These are phyloP conservation scores for Linum usitatissimum DNA, from an alignment of 345 rosid species.

Conservation along the genomic window DNA sequence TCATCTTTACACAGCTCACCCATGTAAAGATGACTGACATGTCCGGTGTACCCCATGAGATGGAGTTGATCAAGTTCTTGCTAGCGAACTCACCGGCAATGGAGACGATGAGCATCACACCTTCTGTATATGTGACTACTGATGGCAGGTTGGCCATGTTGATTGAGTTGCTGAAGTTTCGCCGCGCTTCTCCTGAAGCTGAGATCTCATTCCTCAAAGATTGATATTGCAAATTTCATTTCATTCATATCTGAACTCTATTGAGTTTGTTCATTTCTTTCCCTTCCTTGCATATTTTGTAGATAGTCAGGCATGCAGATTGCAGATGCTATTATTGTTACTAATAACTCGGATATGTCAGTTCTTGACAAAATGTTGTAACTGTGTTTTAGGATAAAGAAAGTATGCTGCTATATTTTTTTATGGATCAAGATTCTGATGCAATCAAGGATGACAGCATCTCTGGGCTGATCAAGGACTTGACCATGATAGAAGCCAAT, in stretches of 20 bases:
- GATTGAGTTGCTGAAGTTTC: constrained; percentile 53
- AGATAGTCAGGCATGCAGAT: neutral
- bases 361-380: neutral
- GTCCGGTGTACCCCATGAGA: constrained; percentile 62
- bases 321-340: neutral
- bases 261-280: neutral
- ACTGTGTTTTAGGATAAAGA: no score
- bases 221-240: constrained; percentile 14
- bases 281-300: neutral
- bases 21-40: constrained; percentile 60
- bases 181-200: constrained; percentile 64
- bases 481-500: no score
- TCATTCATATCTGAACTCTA: neutral
- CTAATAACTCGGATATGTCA: neutral
- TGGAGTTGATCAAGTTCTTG: constrained; percentile 70
- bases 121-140: constrained; percentile 38
- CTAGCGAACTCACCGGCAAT: constrained; percentile 58
- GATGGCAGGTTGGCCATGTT: constrained; percentile 56
- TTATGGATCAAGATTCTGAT: no score
- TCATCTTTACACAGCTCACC: constrained; percentile 42
- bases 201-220: constrained; percentile 55
- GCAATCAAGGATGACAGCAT: no score
- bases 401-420: no score
- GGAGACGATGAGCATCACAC: constrained; percentile 45
- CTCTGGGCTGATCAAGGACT: no score